A percentile compares a stretch with the other conserved stretches of the same genome.
Evolutionary conservation across 139 green algal species (phyloP).

Genomic region (Chlamydomonas asymmetrica): DNA sequence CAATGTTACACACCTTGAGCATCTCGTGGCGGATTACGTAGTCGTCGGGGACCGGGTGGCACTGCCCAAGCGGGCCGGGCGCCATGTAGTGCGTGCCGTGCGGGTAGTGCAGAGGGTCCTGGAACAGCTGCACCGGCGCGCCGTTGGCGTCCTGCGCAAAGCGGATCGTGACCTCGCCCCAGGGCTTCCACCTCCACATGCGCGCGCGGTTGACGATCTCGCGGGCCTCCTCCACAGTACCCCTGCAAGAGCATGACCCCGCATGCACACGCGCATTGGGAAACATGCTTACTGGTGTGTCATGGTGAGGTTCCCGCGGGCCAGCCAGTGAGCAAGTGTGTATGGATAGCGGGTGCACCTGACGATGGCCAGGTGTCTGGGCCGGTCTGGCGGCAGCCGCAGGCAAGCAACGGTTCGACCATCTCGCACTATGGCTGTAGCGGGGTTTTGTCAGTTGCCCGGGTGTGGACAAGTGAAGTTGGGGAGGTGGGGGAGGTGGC

Average conservation of each 20-base stretch:
- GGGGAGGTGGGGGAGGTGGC: no score
- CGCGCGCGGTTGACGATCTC: slow-evolving; percentile 74
- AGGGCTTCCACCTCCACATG: slow-evolving; percentile 91
- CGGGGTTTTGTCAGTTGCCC: no score
- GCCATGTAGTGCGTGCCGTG: slow-evolving; percentile 85
- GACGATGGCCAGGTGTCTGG: no score
- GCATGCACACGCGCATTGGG: no score
- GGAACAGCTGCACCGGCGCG: slow-evolving; percentile 62
- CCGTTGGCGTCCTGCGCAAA: slow-evolving; percentile 77
- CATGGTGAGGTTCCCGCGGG: no score
- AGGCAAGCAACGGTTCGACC: no score
- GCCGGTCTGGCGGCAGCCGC: no score
- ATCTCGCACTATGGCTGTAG: no score
- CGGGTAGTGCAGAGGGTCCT: slow-evolving; percentile 92
- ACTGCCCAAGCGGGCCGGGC: slow-evolving; percentile 81
- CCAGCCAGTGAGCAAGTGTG: no score
- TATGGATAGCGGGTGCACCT: no score
- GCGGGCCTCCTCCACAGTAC: slow-evolving; percentile 74
- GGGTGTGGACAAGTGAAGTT: no score
- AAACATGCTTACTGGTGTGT: no score
- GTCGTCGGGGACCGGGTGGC: slow-evolving; percentile 74
- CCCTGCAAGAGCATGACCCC: slow-evolving; percentile 59
- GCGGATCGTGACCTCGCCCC: slow-evolving; percentile 80
- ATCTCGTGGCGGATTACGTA: slow-evolving; percentile 66
- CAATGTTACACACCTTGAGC: slow-evolving; percentile 10